Evolutionary conservation across 2,329 filamentous ascomycete genomes (phyloP), one percentile per base, ranked within the genome.

Genomic region (Fusarium cicatricum): DNA sequence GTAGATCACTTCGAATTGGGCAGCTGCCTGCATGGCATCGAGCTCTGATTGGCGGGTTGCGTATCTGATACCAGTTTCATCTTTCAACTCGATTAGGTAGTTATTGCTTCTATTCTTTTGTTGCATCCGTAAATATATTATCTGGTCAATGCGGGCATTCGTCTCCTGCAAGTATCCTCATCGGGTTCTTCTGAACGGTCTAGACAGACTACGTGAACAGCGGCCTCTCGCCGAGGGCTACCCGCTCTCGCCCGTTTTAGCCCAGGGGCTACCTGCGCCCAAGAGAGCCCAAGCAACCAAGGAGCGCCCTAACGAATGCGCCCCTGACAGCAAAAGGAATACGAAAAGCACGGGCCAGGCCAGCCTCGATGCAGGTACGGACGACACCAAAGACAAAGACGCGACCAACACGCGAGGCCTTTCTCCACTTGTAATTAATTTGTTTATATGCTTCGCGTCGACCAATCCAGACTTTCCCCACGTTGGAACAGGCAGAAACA

Each of bases 261-360:
- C 31, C 64, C 42, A 59, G 61, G 64, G 64, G 58, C 32, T 38
- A 47, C 43, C 51, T 59, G 51, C 56, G 41, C 42, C 52, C 51
- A 46, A 56, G 31, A 36, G 42, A 43, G 19, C 38, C 17, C 11
- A 31, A 31, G 28, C 5, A 38, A 42, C 44, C 45, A 42, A 51
- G 37, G 19, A 45, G 40, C 31, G 49, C 37, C 55, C 41, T 53
- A 46, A 58, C 34, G 42, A 37, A 57, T 38, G 41, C 53, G 51
- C 55, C 65, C 65, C 60, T 67, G 62, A 60, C 45, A 63, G 44
- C 55, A 59, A 54, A 39, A 45, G 41, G 46, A 62, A 65, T 61
- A 68, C 65, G 60, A 66, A 67, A 21, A 65, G 65, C 65, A 66
- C 65, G 55, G 66, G 61, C 65, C 65, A 66, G 12, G 42, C 50